Conservation (phyloP, 202 grass and related monocot species). For the Tripidium arundinaceum region DNA sequence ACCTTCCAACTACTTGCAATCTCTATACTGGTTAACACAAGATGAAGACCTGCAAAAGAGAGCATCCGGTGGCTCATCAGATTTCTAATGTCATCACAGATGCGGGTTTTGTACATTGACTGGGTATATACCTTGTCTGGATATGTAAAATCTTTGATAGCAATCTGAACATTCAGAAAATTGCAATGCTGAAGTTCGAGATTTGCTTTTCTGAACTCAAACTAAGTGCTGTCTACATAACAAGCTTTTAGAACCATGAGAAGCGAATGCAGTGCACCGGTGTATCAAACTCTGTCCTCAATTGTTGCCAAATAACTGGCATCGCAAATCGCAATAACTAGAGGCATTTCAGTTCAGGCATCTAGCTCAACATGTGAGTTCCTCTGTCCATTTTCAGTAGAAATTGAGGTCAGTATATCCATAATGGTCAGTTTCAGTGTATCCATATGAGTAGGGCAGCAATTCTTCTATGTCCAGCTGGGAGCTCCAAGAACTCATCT, state of each 20-base stretch:
- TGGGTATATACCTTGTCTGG: constrained; percentile 4
- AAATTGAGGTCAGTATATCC: constrained; percentile 76
- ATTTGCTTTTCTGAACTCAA: constrained; percentile 13
- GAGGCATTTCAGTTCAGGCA: not conserved
- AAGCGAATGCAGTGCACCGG: not conserved
- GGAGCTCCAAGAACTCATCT: constrained; percentile 71
- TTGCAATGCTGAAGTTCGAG: no score
- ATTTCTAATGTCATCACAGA: not conserved
- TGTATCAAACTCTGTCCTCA: not conserved
- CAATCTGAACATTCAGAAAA: no score
- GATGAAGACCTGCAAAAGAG: constrained; percentile 10
- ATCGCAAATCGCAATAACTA: not conserved
- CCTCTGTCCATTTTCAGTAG: constrained; percentile 43
- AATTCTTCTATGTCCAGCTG: constrained; percentile 81
- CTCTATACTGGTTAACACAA: constrained; percentile 3
- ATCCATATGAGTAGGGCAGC: constrained; percentile 64
- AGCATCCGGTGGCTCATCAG: constrained; percentile 5
- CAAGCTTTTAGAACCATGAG: not conserved
- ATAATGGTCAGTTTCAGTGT: constrained; percentile 50
- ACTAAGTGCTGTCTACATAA: not conserved
- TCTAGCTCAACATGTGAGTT: not conserved
- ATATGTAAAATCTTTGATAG: not conserved
- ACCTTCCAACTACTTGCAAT: constrained; percentile 18
- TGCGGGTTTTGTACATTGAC: not conserved
- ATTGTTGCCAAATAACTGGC: not conserved